Conservation (phyloP, 257 asterid genomes). For the Penstemon davidsonii region DNA sequence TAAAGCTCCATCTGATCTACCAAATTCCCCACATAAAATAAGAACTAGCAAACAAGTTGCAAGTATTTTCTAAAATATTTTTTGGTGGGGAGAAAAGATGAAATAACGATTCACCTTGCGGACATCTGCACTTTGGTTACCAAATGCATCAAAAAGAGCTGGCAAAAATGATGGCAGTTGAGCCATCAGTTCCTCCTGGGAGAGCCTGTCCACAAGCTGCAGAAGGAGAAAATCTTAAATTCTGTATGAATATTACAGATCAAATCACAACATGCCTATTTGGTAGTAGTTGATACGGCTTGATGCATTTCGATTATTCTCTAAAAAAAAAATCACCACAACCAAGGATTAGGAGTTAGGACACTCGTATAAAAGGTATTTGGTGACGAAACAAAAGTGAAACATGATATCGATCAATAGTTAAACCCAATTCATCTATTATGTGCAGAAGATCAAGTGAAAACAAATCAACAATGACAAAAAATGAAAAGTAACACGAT, state of each 20-base stretch:
- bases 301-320: no score
- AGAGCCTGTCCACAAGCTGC: constrained; percentile 90
- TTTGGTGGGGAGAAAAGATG: not conserved
- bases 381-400: constrained; percentile 6
- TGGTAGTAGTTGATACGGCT: no score
- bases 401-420: not conserved
- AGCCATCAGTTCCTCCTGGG: constrained; percentile 82
- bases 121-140: constrained; percentile 95
- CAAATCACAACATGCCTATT: no score
- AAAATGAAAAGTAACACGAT: not conserved
- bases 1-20: not conserved
- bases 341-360: not conserved
- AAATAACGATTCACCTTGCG: constrained; percentile 61
- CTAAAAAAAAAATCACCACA: not conserved
- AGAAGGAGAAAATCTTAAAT: constrained; percentile 20
- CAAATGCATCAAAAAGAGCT: constrained; percentile 91
- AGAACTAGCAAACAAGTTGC: not conserved
- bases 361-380: not conserved
- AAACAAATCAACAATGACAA: not conserved
- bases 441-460: not conserved
- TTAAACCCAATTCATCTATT: not conserved
- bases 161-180: constrained; percentile 83
- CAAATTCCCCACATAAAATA: not conserved
- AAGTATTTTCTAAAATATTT: no score
- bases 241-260: not conserved